Base-by-base conservation (phyloP, 2,329 filamentous ascomycete species). In the Pseudogymnoascus sp. region DNA sequence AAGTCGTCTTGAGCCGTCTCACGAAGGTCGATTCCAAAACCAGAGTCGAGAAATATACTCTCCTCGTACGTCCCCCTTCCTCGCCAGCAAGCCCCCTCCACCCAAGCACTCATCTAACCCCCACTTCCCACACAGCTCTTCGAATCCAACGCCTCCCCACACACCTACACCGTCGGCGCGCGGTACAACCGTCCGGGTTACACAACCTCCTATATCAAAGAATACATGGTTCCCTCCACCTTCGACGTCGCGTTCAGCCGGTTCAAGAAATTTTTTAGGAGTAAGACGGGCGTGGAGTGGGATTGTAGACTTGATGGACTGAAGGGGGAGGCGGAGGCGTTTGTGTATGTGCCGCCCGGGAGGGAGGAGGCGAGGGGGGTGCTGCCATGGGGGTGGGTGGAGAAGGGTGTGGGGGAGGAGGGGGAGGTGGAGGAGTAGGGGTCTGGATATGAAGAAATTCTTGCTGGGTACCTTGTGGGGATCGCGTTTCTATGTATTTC, bases 241-340 rank as follows among this genome's bases (percentile, higher is more conserved):
- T 79, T 81, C 68, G 59, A 68, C 2, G 59, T 63, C 1, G 82
- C 84, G 25, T 76, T 82, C 62, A 64, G 65, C 0, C 72, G 74
- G 0, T 89, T 89, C 69, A 76, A 75, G 62, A 65, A 71, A 0
- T 84, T 86, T 65, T 90, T 90, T 69, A 70, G 70, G 9, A 73
- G 74, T 6, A 83, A 83, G 69, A 84, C 84, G 0, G 81, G 81
- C 0, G 74, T 84, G 8, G 69, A 74, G 1, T 90, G 86, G 87
- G 75, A 81, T n/a, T 73, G 84, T 43, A 76, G 83, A 2, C 60
- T 68, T 2, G 67, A 71, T 38, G 32, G 35, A 18, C 6, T 28
- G 16, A 16, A 8, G 11, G 18, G 5, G 11, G 37, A 6, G 18
- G 37, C 22, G 22, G 57, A 59, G 11, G 20, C 34, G 37, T 59